Base-by-base conservation (phyloP, 257 asterid species). In the Solanum pimpinellifolium region DNA sequence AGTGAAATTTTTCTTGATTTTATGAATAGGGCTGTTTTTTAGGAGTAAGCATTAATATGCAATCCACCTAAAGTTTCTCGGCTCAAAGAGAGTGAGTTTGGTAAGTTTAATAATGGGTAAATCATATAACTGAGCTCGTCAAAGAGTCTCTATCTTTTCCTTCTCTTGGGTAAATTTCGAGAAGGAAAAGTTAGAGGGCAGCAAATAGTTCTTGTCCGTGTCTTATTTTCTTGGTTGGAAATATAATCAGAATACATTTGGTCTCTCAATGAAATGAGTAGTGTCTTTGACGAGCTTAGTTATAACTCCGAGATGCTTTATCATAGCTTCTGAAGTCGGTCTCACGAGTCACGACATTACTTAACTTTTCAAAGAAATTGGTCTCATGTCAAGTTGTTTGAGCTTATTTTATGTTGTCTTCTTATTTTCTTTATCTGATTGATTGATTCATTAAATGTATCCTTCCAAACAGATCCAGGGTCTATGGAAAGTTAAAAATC, bases 401-500 rank as follows among this genome's bases (percentile, higher is more conserved):
- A 46, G n/a, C 62, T 27, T 65, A 37, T 60, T 62, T 65, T 35
- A 27, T 2, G 15, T n/a, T 37, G 25, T n/a, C 5, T 37, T 84
- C 59, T 84, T 84, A 9, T 52, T 83, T 59, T 47, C 44, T 46
- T 37, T 84, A 68, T 85, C 80, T 85, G 31, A 21, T 39, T 68
- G 66, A 69, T 27, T 85, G 78, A 85, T 65, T 18, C 60, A 42
- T 85, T 25, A 85, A 65, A 27, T 85, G 56, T 66, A 49, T 41
- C 47, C 56, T 35, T 70, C 87, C 35, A 16, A 87, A 89, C 91
- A 96, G 98, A 92, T 96, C 86, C 98, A 95, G 88, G 99, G 98
- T 84, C 87, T 86, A 83, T 95, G 98, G 98, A 95, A 89, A 93
- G 99, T 95, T 80, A 96, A 94, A 90, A 94, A 94, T 92, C 95